Base-by-base conservation (phyloP, 2,329 filamentous ascomycete genomes). In the Ceratocystis destructans region DNA sequence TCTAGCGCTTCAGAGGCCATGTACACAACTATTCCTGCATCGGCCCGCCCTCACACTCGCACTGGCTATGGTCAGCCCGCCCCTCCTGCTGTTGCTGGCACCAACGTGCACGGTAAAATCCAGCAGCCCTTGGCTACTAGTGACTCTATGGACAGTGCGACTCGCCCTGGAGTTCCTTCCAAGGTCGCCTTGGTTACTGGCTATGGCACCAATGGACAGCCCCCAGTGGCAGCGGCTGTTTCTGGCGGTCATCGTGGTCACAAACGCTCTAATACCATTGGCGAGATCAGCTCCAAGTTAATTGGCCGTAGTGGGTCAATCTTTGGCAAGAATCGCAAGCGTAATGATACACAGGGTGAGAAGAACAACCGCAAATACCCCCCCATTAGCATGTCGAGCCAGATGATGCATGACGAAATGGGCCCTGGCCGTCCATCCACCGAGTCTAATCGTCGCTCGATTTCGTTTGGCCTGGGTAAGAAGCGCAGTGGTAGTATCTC, bases 51-150 rank as follows among this genome's bases (percentile, higher is more conserved):
- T 15, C 84, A 84, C 66, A 97, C 93, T 10, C 88, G 90, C 93
- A 80, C 82, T 85, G 68, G 88, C 87, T 96, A 97, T 74, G 90
- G 90, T 70, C 90, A 95, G 75, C 94, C 93, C 62, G 87, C 87
- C 59, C 90, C 90, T 66, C 92, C 94, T 37, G 85, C 90, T 61
- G 87, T 96, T 68, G 91, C 91, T 62, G 87, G 88, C 71, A 94
- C 91, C 64, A 96, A 94, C 75, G 91, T 84, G 3, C 89, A 96
- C 74, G 93, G 91, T 69, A 88, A 88, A 69, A 90, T 97, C 71
- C 89, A 94, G 70, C 93, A 96, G 73, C 89, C 89, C 72, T 70
- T 71, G 1, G 73, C 71, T 48, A 69, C 66, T 2, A 59, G 6
- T 1, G 84, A 83, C 70, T 90, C 91, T 73, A 83, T 84, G 62